Base-by-base conservation (phyloP, 2,329 filamentous ascomycete genomes). In the Verticillium dahliae region DNA sequence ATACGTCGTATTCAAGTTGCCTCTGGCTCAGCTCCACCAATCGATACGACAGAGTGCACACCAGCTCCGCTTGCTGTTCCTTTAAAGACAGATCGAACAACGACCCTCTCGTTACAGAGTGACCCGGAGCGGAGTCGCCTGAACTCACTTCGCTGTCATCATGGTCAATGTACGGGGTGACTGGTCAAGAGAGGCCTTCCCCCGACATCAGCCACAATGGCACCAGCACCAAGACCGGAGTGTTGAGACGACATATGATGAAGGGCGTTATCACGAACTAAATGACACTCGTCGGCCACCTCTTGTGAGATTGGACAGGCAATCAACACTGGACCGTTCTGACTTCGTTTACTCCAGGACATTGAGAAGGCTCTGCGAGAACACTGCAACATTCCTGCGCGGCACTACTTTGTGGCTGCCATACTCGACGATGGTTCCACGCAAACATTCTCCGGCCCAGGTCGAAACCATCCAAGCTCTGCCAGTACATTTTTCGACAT, bases 401-500 rank as follows among this genome's bases (percentile, higher is more conserved):
- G 78, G 59, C 74, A 74, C 63, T 86, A 81, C 68, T 85, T 86
- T 65, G 74, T 86, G 38, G 81, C 79, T 11, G 78, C 77, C 1
- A 72, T 83, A 50, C 73, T 76, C 39, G 80, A 83, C 34, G 80
- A 82, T 62, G 80, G 80, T 22, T 74, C 75, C 15, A 68, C 75
- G 1, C 74, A 76, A 61, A 81, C 76, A 3, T 82, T 81, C 60
- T 75, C 77, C 3, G 79, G 79, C 2, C 79, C 80, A 0, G 72
- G 75, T 50, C 71, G 71, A 22, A 67, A 77, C 61, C 65, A 75
- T 62, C 72, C 77, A 62, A 33, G 34, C 15, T 56, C 54, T 27
- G 72, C 65, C 41, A 27, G 45, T 18, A 27, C n/a, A 9, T 52
- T 52, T 4, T 52, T 52, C 45, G 18, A 18, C 9, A 52, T 52